phyloP scores from a whole-genome alignment of 1,284 basidiomycete genomes.

The Laetiporus sulphureus region DNA sequence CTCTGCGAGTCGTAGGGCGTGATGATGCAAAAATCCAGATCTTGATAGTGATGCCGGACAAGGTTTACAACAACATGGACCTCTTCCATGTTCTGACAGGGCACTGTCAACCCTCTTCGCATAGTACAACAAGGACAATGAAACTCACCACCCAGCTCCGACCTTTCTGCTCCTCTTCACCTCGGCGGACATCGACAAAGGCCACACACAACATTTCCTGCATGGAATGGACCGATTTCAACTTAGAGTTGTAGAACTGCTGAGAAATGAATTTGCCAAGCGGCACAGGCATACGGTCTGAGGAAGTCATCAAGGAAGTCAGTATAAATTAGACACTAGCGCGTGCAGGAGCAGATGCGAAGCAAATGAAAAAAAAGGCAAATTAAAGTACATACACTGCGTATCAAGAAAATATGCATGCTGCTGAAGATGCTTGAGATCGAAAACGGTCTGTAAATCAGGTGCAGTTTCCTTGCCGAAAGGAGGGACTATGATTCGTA shows the following conservation, averaged over 20 bases:
- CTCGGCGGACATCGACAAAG: slow-evolving; percentile 37
- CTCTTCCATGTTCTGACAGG: slow-evolving; percentile 36
- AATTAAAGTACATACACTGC: slow-evolving; percentile 34
- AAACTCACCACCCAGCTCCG: slow-evolving; percentile 37
- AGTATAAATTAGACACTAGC: not conserved
- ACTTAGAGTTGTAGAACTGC: slow-evolving; percentile 32
- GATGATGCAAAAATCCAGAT: slow-evolving; percentile 48
- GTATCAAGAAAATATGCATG: slow-evolving; percentile 34
- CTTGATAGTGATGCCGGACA: slow-evolving; percentile 29
- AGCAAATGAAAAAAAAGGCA: no score
- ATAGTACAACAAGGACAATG: not conserved
- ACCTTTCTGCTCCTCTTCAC: slow-evolving; percentile 29
- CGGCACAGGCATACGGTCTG: slow-evolving; percentile 44
- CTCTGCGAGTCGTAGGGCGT: slow-evolving; percentile 69
- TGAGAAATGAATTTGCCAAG: slow-evolving; percentile 41
- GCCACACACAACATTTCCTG: slow-evolving; percentile 16
- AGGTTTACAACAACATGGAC: slow-evolving; percentile 32
- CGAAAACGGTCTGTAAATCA: slow-evolving; percentile 40
- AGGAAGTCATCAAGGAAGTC: not conserved
- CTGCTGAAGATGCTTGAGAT: slow-evolving; percentile 32
- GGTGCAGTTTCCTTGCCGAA: slow-evolving; percentile 35
- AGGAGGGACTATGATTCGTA: slow-evolving; percentile 34
- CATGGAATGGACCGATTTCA: slow-evolving; percentile 31
- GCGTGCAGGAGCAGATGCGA: no score
- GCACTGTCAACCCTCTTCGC: not conserved